Percentiles rank a stretch among this genome's conserved stretches.
Conservation (phyloP, 495 filamentous ascomycete species). For the Diplogelasinospora grovesii region DNA sequence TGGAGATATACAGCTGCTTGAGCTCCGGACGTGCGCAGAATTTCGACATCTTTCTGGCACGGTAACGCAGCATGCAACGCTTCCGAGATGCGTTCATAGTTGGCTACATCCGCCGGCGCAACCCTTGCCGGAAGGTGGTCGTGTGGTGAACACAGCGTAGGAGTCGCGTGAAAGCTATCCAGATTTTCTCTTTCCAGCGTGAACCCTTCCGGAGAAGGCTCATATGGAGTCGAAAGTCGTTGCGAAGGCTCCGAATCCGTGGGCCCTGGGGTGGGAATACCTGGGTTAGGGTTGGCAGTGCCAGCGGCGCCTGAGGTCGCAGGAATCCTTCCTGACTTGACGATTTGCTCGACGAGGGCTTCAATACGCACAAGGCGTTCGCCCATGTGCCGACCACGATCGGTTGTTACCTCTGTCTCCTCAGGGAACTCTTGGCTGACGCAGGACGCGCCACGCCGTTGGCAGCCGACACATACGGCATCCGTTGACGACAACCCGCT, state of each 20-base stretch:
- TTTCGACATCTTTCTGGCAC: not conserved
- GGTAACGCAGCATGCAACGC: constrained; percentile 2
- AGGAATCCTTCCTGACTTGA: not conserved
- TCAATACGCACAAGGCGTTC: constrained; percentile 24
- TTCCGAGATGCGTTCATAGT: not conserved
- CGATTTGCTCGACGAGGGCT: constrained; percentile 22
- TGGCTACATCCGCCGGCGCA: too few relatives aligned
- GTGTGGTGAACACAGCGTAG: too few relatives aligned
- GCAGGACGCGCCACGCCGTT: constrained; percentile 32
- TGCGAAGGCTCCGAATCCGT: not conserved
- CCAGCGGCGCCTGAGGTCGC: not conserved
- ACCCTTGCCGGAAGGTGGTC: too few relatives aligned
- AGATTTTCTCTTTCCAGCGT: too few relatives aligned
- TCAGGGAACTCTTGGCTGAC: constrained; percentile 39
- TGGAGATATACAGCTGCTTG: not conserved
- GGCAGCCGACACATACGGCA: constrained; percentile 36
- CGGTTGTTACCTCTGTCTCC: constrained; percentile 4
- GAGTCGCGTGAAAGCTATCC: too few relatives aligned
- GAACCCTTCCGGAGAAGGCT: not conserved
- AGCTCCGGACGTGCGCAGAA: constrained; percentile 5
- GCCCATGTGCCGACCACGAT: constrained; percentile 5
- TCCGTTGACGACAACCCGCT: constrained; percentile 14
- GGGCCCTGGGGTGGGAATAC: constrained; percentile 1
- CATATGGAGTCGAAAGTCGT: not conserved
- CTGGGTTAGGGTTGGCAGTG: too few relatives aligned